Conservation (phyloP, 257 asterid species). For the Solanum peruvianum region DNA sequence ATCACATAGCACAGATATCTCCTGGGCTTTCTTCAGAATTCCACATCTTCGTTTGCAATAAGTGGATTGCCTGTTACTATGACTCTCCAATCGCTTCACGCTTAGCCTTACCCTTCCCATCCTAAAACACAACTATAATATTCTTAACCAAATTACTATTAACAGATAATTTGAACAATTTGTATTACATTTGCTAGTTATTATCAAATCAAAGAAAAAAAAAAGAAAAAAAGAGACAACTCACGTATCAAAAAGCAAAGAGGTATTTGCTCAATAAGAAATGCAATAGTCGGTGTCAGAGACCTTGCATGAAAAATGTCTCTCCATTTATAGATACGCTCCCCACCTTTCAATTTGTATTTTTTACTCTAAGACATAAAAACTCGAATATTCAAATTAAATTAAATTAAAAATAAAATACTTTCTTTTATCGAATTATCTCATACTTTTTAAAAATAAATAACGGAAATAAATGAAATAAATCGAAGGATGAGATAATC, state of each 20-base stretch:
- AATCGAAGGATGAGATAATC: not conserved
- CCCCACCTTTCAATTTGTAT: no score
- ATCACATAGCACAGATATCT: slow-evolving; percentile 74
- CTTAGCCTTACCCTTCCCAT: slow-evolving; percentile 88
- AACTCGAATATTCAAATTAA: no score
- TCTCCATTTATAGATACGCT: not conserved
- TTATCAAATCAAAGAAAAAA: not conserved
- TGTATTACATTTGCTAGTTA: not conserved
- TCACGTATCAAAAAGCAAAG: not conserved
- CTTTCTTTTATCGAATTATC: no score
- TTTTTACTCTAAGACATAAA: no score
- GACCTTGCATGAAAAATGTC: not conserved
- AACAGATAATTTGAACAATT: no score
- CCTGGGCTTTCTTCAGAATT: slow-evolving; percentile 72
- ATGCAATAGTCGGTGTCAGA: not conserved
- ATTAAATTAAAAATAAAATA: no score
- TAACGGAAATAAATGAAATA: no score
- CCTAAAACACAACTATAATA: slow-evolving; percentile 11
- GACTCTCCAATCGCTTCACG: slow-evolving; percentile 72
- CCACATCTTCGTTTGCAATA: slow-evolving; percentile 76
- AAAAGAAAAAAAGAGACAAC: not conserved
- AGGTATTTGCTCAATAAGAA: not conserved
- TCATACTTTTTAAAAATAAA: no score
- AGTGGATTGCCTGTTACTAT: slow-evolving; percentile 68
- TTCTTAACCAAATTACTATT: not conserved